Evolutionary conservation across 1,284 basidiomycete species (phyloP), one percentile per base, ranked within the genome.

Genomic region (Trichosporon coremiiforme): DNA sequence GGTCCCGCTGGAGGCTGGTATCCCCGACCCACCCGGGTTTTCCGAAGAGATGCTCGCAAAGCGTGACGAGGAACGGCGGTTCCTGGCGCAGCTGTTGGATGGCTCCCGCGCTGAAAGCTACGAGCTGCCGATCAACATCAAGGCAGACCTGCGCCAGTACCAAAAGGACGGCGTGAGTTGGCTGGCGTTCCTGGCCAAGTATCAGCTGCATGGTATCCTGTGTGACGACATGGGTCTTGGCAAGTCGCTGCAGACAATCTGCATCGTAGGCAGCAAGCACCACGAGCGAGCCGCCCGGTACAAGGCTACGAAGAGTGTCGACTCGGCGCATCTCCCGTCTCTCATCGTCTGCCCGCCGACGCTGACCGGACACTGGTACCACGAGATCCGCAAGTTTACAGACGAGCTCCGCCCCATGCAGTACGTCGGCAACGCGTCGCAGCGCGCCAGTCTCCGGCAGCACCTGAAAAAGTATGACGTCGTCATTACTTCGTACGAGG

Each of bases 161-260:
- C 97, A 99, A 83, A 92, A 94, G 81, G 97, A 99, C 72, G 97
- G 97, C 60, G 93, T 99, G 76, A 98, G 95, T 82, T 99, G 97
- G 97, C 87, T 99, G 63, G 97, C 97, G 0, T 99, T 99, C 86
- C 86, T 99, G 55, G 92, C 95, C 36, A 85, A 96, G 82, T 98
- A 96, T 79, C 97, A 99, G 81, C 85, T 99, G 5, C 97, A 99
- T 82, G 97, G 97, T 22, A 94, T 99, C 76, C 89, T 99, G 35
- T 99, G 97, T 81, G 97, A 99, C 80, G 93, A 98, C 79, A 99
- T 99, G 96, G 97, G 97, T 74, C 89, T 99, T 7, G 97, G 97
- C 33, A 99, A 99, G 86, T 98, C 95, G 1, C 85, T 99, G 15
- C 97, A 99, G 83, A 97, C 96, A 0, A 99, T 99, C 77, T 97